Conservation (phyloP, 768 basidiomycete genomes). For the Russula compacta region DNA sequence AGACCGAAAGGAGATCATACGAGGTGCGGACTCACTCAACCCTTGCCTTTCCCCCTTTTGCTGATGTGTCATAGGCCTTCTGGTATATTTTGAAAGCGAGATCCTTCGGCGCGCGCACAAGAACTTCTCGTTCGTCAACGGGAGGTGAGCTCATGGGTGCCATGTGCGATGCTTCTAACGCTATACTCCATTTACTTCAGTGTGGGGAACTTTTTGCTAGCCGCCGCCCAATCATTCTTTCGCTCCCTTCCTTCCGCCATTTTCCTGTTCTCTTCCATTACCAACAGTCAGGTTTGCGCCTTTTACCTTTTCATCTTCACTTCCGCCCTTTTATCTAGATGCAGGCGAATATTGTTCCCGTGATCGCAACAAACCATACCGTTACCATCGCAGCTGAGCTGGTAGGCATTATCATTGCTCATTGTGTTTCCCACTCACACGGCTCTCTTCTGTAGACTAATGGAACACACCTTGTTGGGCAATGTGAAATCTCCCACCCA, state of each 20-base stretch:
- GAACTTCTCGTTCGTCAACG: conserved; percentile 88
- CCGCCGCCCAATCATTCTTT: conserved; percentile 84
- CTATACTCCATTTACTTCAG: conserved; percentile 28
- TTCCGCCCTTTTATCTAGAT: conserved; percentile 10
- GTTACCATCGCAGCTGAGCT: conserved; percentile 93
- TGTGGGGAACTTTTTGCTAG: conserved; percentile 86
- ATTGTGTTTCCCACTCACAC: neutral
- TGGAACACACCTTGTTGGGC: conserved; percentile 72
- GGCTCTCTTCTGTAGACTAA: conserved; percentile 44
- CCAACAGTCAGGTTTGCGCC: conserved; percentile 51
- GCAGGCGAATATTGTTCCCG: conserved; percentile 76
- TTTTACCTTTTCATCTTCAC: conserved; percentile 3
- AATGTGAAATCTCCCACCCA: conserved; percentile 92
- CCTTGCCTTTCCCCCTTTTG: neutral
- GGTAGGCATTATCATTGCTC: conserved; percentile 27
- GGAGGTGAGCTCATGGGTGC: conserved; percentile 40
- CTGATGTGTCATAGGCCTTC: conserved; percentile 50
- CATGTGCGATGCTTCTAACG: neutral
- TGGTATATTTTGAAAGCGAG: conserved; percentile 88
- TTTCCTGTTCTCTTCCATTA: conserved; percentile 88
- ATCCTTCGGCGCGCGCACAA: conserved; percentile 85
- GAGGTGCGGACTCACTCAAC: conserved; percentile 49
- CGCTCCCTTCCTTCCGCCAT: conserved; percentile 89
- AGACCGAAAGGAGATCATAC: conserved; percentile 85
- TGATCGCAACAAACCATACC: conserved; percentile 87